Percentiles rank a stretch among this genome's conserved stretches.
Conservation (phyloP, 2,329 filamentous ascomycete species). For the Colletotrichum scovillei region DNA sequence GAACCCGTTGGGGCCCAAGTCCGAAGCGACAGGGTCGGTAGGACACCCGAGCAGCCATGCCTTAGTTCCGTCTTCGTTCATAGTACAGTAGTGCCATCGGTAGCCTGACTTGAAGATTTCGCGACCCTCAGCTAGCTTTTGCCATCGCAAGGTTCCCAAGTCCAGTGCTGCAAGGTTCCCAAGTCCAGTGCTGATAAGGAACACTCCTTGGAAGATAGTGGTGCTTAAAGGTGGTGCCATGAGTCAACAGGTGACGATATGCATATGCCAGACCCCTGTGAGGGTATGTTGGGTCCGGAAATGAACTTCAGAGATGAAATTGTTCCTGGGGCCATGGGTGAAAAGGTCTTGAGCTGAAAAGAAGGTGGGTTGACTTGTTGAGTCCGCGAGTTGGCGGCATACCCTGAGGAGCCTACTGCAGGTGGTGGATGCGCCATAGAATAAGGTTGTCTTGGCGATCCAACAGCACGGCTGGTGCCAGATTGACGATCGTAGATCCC, state of each 20-base stretch:
- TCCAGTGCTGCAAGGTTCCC: conserved; percentile 85
- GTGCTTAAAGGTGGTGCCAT: too few relatives aligned
- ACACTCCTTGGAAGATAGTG: conserved; percentile 89
- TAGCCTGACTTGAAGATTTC: conserved; percentile 94
- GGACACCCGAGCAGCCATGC: conserved; percentile 97
- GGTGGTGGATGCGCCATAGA: conserved; percentile 57
- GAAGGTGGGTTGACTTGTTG: conserved; percentile 75
- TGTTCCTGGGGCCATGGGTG: conserved; percentile 86
- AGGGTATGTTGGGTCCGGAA: conserved; percentile 85
- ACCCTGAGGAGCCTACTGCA: conserved; percentile 69
- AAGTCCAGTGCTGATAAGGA: conserved; percentile 91
- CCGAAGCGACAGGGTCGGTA: conserved; percentile 74
- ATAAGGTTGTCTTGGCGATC: conserved; percentile 65
- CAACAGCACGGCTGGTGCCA: conserved; percentile 52
- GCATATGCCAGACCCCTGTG: conserved; percentile 90
- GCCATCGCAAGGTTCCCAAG: conserved; percentile 88
- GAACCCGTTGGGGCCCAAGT: conserved; percentile 75
- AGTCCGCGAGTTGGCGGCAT: conserved; percentile 75
- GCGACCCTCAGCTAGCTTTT: conserved; percentile 91
- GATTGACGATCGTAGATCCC: conserved; percentile 62
- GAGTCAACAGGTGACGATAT: too few relatives aligned
- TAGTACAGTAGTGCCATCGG: conserved; percentile 97
- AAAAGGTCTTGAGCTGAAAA: conserved; percentile 76
- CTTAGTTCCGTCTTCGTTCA: conserved; percentile 94
- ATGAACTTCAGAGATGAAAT: conserved; percentile 93